Evolutionary conservation across 768 basidiomycete genomes (phyloP), one percentile per base, ranked within the genome.

Genomic region (Boletus eberwhitei): DNA sequence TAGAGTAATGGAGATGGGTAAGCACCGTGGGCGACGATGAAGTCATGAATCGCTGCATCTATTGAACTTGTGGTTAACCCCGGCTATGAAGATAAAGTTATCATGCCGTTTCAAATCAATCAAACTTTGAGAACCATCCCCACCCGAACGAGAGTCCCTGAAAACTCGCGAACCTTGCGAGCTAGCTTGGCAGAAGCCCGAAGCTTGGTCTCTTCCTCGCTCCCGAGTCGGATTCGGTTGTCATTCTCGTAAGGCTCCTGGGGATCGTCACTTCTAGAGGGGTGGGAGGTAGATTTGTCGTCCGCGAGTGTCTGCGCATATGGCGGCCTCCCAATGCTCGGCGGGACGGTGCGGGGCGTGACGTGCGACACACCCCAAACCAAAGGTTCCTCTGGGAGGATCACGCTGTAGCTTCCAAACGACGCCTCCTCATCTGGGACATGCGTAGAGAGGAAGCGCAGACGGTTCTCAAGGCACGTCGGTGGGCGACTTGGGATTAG

Each of bases 1-100:
- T 95, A 96, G 0, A 76, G 78, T 46, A 96, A 73, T 0, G 94
- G 90, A 9, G 93, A 94, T 0, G 94, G 94, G 69, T 96, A 97
- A 8, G 91, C 94, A 22, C 77, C 78, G 60, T 79, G 77, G 0
- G 75, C 70, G 37, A 90, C 59, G 53, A 94, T 87, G 55, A 81
- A 85, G 7, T 86, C 77, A 53, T 95, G 93, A 37, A 95, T 74
- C 1, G 78, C 75, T 13, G 75, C 71, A 66, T 97, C 93, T 47
- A 97, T 85, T 13, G 72, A 71, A 52, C 87, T 79, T 9, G 94
- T 96, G 4, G 91, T 93, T 9, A 80, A 70, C 13, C 85, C 86
- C 34, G 80, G 75, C 90, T 91, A 59, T 12, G 17, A 35, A 26
- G 13, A 24, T n/a, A 14, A 17, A 8, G 19, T 53, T 29, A 50